These are phyloP conservation scores for Scutellaria minor DNA, from an alignment of 257 asterid species.

Conservation along the genomic window DNA sequence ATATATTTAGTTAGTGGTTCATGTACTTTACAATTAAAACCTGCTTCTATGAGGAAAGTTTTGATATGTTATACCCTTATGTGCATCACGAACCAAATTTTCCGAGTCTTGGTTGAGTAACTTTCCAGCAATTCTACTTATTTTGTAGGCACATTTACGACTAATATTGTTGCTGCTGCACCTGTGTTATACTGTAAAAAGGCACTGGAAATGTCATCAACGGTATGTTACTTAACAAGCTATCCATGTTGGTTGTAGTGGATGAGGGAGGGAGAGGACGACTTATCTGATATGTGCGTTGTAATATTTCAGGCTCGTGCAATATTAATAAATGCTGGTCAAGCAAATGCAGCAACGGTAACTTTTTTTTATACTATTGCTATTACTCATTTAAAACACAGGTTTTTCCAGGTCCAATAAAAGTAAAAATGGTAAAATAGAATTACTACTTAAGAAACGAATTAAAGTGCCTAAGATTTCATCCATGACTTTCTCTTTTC, in stretches of 20 bases:
- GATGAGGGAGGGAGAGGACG: background rate
- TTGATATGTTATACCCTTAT: constrained; percentile 5
- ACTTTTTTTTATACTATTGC: constrained; percentile 37
- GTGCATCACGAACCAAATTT: background rate
- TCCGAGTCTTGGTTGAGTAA: background rate
- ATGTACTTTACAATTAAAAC: constrained; percentile 13
- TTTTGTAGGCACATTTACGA: constrained; percentile 81
- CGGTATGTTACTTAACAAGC: constrained; percentile 54
- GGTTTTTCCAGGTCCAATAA: background rate
- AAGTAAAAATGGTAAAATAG: background rate
- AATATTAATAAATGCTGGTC: constrained; percentile 94
- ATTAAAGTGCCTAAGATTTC: constrained; percentile 11
- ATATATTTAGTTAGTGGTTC: background rate
- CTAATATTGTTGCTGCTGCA: constrained; percentile 95
- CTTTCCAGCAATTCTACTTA: constrained; percentile 27
- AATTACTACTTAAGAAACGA: background rate
- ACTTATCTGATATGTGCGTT: constrained; percentile 33
- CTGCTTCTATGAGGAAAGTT: constrained; percentile 5
- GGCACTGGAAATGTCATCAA: constrained; percentile 65
- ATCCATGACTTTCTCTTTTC: background rate
- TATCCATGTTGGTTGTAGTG: constrained; percentile 15
- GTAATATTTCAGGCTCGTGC: constrained; percentile 86
- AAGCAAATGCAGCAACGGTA: constrained; percentile 99
- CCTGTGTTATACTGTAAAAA: constrained; percentile 88
- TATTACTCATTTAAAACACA: constrained; percentile 18